A percentile compares a stretch with the other conserved stretches of the same genome.
phyloP scores from a whole-genome alignment of 2,329 filamentous ascomycete genomes.

The Penicillium vulpinum region DNA sequence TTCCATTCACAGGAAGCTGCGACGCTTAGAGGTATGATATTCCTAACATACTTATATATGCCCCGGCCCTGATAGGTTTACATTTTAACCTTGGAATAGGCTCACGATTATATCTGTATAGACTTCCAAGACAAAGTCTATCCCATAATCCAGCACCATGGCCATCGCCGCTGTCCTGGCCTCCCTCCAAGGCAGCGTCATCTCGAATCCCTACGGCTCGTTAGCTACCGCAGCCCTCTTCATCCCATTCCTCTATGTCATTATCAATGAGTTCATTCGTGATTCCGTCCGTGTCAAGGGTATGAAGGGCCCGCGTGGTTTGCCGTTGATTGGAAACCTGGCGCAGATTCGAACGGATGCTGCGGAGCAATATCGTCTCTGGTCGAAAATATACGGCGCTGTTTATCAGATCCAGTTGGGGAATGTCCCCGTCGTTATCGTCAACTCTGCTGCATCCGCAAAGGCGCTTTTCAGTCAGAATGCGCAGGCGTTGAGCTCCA shows the following conservation, averaged over 20 bases:
- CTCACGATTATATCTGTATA: neutral
- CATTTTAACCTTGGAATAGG: neutral
- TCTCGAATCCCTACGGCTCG: constrained; percentile 24
- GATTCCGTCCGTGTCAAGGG: constrained; percentile 46
- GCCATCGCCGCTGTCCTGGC: constrained; percentile 27
- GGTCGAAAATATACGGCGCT: constrained; percentile 52
- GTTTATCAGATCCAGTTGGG: constrained; percentile 61
- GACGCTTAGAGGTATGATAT: neutral
- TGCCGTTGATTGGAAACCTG: constrained; percentile 58
- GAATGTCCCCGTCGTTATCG: constrained; percentile 57
- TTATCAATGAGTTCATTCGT: constrained; percentile 54
- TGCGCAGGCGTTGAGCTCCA: constrained; percentile 55
- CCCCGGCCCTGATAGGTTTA: neutral
- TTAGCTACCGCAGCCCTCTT: constrained; percentile 22
- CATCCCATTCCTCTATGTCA: constrained; percentile 47
- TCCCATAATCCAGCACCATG: constrained; percentile 20
- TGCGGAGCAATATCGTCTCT: constrained; percentile 57
- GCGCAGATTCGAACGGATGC: constrained; percentile 57
- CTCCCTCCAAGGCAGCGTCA: constrained; percentile 20
- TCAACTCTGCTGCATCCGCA: constrained; percentile 56
- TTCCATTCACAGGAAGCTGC: constrained; percentile 11
- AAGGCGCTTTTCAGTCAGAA: constrained; percentile 55
- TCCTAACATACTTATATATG: neutral
- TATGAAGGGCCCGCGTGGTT: constrained; percentile 51
- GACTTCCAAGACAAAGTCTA: neutral